Evolutionary conservation across 306 rosid genomes (phyloP).

Genomic region (barrel medic (Medicago truncatula)): DNA sequence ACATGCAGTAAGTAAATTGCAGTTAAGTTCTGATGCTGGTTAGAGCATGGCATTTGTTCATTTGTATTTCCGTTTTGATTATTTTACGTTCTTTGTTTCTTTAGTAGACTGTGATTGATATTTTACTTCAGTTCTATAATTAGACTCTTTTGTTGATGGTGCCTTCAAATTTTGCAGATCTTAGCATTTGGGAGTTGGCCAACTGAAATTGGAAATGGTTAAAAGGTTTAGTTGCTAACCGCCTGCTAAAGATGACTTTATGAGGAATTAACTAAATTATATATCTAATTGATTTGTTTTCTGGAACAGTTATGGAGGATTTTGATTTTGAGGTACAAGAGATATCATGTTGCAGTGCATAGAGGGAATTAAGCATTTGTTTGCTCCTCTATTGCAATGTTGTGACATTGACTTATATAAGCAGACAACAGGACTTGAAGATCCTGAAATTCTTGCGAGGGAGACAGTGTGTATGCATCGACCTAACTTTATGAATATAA

Average conservation of each 20-base stretch:
- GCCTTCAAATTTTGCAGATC: constrained; percentile 36
- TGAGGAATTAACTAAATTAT: constrained; percentile 21
- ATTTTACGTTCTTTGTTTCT: constrained; percentile 14
- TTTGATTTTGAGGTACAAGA: constrained; percentile 54
- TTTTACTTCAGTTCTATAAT: constrained; percentile 34
- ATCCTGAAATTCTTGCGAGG: constrained; percentile 88
- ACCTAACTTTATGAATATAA: constrained; percentile 10
- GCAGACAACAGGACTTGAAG: constrained; percentile 82
- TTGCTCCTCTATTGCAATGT: constrained; percentile 70
- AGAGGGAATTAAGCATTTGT: constrained; percentile 67
- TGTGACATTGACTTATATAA: constrained; percentile 79
- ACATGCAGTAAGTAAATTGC: not conserved
- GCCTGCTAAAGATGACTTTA: constrained; percentile 26
- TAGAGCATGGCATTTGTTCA: constrained; percentile 22
- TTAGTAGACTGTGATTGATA: not conserved
- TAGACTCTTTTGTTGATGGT: constrained; percentile 35
- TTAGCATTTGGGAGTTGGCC: constrained; percentile 43
- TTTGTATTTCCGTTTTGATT: constrained; percentile 19
- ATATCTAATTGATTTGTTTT: constrained; percentile 39
- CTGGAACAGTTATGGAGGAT: constrained; percentile 73
- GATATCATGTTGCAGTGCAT: constrained; percentile 87
- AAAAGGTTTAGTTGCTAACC: constrained; percentile 55
- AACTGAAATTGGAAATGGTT: constrained; percentile 72
- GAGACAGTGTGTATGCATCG: constrained; percentile 89
- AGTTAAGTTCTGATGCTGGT: not conserved